phyloP scores from a whole-genome alignment of 257 asterid species.

The Solanum lycopersicoides region DNA sequence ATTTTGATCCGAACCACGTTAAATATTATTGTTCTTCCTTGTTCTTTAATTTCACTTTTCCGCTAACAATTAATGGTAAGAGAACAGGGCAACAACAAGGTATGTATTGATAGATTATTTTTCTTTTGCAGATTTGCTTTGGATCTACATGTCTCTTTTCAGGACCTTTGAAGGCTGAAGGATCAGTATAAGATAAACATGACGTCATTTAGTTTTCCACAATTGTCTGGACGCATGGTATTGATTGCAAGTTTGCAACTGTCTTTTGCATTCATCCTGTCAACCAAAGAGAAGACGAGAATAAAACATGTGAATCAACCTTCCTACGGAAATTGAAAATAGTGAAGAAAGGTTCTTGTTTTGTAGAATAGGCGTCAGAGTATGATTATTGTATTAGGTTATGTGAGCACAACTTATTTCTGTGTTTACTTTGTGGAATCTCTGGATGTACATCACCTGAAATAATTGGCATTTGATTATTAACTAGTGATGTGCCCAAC shows the following conservation, averaged over 20 bases:
- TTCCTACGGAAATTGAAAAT: conserved; percentile 20
- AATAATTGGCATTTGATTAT: neutral
- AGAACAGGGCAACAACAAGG: conserved; percentile 98
- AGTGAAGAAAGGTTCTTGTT: conserved; percentile 7
- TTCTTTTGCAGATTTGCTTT: neutral
- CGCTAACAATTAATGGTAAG: conserved; percentile 90
- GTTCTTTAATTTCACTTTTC: too few relatives aligned
- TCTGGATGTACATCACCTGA: conserved; percentile 6
- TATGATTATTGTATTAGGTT: neutral
- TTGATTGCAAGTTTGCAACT: conserved; percentile 13
- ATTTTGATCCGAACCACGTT: too few relatives aligned
- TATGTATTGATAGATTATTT: conserved; percentile 26
- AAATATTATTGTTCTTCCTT: too few relatives aligned
- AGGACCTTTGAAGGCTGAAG: conserved; percentile 79
- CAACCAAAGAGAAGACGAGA: conserved; percentile 62
- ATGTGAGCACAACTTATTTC: neutral
- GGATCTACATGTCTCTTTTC: conserved; percentile 46
- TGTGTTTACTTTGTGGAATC: neutral
- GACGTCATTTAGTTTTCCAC: conserved; percentile 52
- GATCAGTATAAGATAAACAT: conserved; percentile 53
- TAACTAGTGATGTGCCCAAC: neutral
- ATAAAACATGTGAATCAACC: conserved; percentile 26
- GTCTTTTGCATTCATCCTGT: conserved; percentile 45
- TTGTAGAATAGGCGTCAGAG: neutral
- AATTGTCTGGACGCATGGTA: conserved; percentile 12